Evolutionary conservation across 129 eudicot species (phyloP), one percentile per base, ranked within the genome.

Genomic region (Gnaphalium uliginosum): DNA sequence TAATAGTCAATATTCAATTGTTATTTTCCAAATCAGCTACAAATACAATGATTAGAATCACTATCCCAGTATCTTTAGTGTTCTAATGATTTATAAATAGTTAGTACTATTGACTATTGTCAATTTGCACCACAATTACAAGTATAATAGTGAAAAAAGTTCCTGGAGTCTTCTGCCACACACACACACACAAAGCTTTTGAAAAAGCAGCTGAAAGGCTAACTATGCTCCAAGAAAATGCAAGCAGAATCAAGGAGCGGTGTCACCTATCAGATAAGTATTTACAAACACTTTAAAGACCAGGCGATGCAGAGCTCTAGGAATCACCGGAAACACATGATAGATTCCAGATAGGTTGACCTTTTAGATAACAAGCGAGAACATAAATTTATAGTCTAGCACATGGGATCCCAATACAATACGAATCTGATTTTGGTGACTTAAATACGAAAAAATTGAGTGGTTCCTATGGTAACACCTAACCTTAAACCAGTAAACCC

Each of bases 1-100:
- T 14, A 46, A 13, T 46, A 46, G 3, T 46, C 53, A 46, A 4
- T 35, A 35, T 35, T 9, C 41, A 5, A 35, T 35, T 6, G 41
- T 61, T 25, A 66, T 37, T 66, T 18, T 4, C 62, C 25, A n/a
- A 51, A 17, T 48, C 48, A 70, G 18, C 74, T 70, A 25, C 37
- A 69, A n/a, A 43, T 53, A 53, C 11, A n/a, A 53, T 53, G 50
- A 27, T 71, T 53, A 30, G 2, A 57, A 57, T 18, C 53, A 5
- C 29, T 71, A 4, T 21, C 51, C 14, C 24, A 2, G 5, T 56
- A 48, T 69, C 6, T 35, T 35, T 35, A 6, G 41, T 9, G 11
- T 35, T 35, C 41, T 6, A 35, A 35, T 35, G 6, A n/a, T n/a
- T n/a, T n/a, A n/a, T n/a, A 35, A 35, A 5, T 35, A 35, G 41